These are phyloP conservation scores for Artemisia argyi DNA, from an alignment of 129 eudicot species.

Conservation along the genomic window DNA sequence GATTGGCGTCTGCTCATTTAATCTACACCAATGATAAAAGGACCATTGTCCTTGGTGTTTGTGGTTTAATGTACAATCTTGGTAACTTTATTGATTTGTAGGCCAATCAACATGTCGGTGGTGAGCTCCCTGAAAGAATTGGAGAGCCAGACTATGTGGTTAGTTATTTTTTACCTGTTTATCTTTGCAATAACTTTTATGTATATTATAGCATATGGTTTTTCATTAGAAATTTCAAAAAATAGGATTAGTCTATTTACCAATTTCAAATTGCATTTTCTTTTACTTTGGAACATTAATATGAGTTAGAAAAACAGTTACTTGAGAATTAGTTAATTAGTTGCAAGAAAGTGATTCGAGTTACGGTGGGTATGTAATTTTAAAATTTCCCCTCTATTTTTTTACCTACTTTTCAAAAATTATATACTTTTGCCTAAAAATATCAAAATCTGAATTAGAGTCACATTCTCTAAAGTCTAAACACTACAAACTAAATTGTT, in stretches of 20 bases:
- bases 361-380: neutral
- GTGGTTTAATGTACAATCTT: constrained; percentile 6
- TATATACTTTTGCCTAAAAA: neutral
- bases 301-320: neutral
- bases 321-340: neutral
- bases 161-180: constrained; percentile 19
- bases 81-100: constrained; percentile 11
- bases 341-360: constrained; percentile 2
- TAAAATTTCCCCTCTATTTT: neutral
- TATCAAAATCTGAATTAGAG: neutral
- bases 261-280: neutral
- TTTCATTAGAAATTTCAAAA: neutral
- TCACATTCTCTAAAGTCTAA: neutral
- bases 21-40: too few relatives aligned
- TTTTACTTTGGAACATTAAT: neutral
- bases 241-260: neutral
- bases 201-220: neutral
- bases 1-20: too few relatives aligned
- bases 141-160: constrained; percentile 94
- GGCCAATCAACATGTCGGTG: constrained; percentile 43
- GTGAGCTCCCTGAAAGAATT: constrained; percentile 75
- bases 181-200: neutral
- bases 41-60: neutral
- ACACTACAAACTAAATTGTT: neutral
- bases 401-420: neutral